Evolutionary conservation across 345 rosid genomes (phyloP), one percentile per base, ranked within the genome.

Genomic region (Citrus trifoliata): DNA sequence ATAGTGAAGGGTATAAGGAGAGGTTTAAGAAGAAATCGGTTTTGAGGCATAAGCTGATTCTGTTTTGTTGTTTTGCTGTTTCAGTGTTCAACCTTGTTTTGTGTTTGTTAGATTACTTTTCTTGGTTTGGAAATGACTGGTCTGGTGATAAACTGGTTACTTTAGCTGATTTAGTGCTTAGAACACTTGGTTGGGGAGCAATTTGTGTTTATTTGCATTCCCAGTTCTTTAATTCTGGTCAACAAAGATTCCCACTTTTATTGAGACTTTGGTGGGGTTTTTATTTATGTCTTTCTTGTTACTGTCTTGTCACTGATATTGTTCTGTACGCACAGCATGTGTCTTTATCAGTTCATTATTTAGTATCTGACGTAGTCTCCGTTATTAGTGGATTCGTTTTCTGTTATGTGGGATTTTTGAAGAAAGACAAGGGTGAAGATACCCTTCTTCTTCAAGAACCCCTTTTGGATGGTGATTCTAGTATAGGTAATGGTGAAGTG

Each of bases 191-290:
- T 56, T 90, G 89, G 92, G 88, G 83, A 69, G 85, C 81, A 18
- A 46, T 77, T 24, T 78, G 30, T 78, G 79, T 86, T 61, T 85
- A 82, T 74, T 56, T 90, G 71, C 75, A 81, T 53, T 37, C 77
- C 67, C 77, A 64, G 19, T 80, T 84, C 69, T 78, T 76, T 16
- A 63, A 63, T 77, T 73, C 80, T 24, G 70, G 76, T 30, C 78
- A 77, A 51, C 64, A 61, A 5, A 84, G 30, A 83, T 86, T 87
- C 61, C 83, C 87, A 2, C 30, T 81, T 74, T 67, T 80, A 24
- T 76, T 87, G 85, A 88, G 92, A 82, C 62, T 87, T 76, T 88
- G 89, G 92, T 90, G 86, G 88, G 88, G 82, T 3, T 83, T 86
- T 65, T 87, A 88, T 79, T 59, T 80, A 1, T 76, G 80, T 64